phyloP scores from a whole-genome alignment of 2,329 filamentous ascomycete genomes.

The Epicoccum nigrum region DNA sequence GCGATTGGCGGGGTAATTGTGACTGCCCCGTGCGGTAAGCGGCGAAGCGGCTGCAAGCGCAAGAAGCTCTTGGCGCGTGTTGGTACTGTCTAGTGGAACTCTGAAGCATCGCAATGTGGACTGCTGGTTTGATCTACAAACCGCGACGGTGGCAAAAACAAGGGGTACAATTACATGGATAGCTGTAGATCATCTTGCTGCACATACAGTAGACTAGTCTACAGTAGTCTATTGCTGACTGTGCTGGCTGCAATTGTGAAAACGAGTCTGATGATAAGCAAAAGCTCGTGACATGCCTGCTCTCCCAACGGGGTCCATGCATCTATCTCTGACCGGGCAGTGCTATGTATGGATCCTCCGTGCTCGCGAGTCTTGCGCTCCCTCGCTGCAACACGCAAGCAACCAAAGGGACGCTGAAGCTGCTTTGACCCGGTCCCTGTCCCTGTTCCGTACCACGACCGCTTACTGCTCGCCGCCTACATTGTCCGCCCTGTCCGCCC shows the following conservation, averaged over 20 bases:
- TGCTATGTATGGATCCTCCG: no score
- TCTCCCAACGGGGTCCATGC: no score
- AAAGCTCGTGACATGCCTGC: no score
- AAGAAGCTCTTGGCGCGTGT: constrained; percentile 7
- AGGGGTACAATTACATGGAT: background rate
- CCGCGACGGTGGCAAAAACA: background rate
- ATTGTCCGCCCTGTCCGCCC: background rate
- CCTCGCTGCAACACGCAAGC: no score
- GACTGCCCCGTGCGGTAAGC: constrained; percentile 15
- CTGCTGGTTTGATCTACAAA: constrained; percentile 10
- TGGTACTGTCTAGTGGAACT: no score
- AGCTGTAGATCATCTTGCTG: background rate
- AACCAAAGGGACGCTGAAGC: no score
- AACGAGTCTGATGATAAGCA: background rate
- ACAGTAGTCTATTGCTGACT: background rate
- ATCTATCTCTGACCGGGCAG: no score
- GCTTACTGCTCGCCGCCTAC: background rate
- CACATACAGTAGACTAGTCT: no score
- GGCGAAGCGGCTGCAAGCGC: constrained; percentile 2
- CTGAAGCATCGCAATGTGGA: background rate
- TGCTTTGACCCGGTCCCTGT: no score
- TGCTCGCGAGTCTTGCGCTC: no score
- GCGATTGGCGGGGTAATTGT: constrained; percentile 12
- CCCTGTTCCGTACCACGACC: background rate
- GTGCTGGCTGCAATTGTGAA: background rate